phyloP scores from a whole-genome alignment of 305 asterid genomes.

The Fraxinus baroniana region DNA sequence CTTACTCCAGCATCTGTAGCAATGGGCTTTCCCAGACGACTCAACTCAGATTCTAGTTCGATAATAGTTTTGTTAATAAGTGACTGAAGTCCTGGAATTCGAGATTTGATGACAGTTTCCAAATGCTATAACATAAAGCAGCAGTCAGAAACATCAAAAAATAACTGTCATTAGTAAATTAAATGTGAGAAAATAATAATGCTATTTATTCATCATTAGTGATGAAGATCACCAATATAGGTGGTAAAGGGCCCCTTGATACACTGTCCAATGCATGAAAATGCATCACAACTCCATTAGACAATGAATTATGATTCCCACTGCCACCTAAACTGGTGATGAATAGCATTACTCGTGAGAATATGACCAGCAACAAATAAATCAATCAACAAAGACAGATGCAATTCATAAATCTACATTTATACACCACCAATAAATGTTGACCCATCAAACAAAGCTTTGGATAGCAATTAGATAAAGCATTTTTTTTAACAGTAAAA shows the following conservation, averaged over 20 bases:
- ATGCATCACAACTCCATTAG: neutral
- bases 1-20: slow-evolving; percentile 61
- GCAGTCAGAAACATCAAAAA: slow-evolving; percentile 12
- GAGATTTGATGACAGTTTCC: slow-evolving; percentile 76
- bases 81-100: slow-evolving; percentile 87
- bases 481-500: neutral
- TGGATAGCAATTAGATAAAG: neutral
- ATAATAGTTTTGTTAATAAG: slow-evolving; percentile 65
- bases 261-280: neutral
- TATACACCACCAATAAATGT: neutral
- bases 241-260: neutral
- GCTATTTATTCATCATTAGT: neutral
- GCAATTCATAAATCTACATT: neutral
- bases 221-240: neutral
- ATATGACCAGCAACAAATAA: slow-evolving; percentile 7
- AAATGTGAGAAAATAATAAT: neutral
- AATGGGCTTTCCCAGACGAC: slow-evolving; percentile 69
- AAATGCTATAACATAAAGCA: slow-evolving; percentile 53
- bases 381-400: neutral
- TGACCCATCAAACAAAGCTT: neutral
- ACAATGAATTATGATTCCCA: neutral
- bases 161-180: slow-evolving; percentile 4
- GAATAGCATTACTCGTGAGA: neutral
- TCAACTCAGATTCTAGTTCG: slow-evolving; percentile 77
- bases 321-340: neutral